Evolutionary conservation across 2,329 filamentous ascomycete species (phyloP), one percentile per base, ranked within the genome.

Genomic region (Trichoderma gracile): DNA sequence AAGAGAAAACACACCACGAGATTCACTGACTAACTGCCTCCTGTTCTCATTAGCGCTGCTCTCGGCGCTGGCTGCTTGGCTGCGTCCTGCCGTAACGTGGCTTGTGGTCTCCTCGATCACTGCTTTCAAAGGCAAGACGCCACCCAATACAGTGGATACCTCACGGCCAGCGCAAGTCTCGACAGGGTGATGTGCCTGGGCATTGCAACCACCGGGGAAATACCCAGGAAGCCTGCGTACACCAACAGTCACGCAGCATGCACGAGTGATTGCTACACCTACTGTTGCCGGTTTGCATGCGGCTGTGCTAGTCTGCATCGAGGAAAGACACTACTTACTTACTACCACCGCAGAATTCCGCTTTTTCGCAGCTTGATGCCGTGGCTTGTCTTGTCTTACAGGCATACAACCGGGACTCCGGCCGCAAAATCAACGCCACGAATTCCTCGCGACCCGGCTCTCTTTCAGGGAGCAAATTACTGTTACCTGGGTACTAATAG

Each of bases 111-210:
- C 30, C 30, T 52, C 25, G 58, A 17, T 53, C 46, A 53, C 23
- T 43, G 57, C 47, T 33, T 33, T 43, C 38, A 61, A 45, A 60
- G 33, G 57, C 25, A 60, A 60, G 46, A 52, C 57, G 57, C 57
- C 57, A 60, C 57, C 21, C 43, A 30, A 9, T 7, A 14, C n/a
- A 43, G 17, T 23, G 25, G 17, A 17, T 23, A 42, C 46, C 46
- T 17, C 3, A 60, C 33, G 57, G 14, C 23, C 46, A 50, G 46
- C 46, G 33, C 33, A 49, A 17, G 46, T 42, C 45, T 14, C 45
- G 30, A 17, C 14, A 9, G n/a, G 25, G 19, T 46, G 10, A 14
- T 38, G 33, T 38, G 12, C 5, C 33, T 14, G 10, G 14, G 33
- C 12, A 38, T 38, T 14, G 30, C 50, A 53, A 17, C 50, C n/a